Conservation (phyloP, 2,329 filamentous ascomycete species). For the Aspergillus spinulosporus region DNA sequence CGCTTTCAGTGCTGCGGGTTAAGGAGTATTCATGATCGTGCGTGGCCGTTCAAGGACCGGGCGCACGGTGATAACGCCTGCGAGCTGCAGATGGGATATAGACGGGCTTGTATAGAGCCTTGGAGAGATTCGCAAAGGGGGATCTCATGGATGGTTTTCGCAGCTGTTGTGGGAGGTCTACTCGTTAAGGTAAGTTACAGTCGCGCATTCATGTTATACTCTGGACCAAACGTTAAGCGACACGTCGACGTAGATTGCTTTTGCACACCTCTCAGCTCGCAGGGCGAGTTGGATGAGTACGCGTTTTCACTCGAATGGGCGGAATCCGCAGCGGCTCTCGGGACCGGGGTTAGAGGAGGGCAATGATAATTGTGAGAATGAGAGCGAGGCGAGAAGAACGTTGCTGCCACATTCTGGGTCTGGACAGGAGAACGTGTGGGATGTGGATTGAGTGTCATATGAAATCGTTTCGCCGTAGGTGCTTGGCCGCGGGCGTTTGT, state of each 20-base stretch:
- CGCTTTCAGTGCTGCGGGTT: slow-evolving; percentile 37
- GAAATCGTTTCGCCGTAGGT: not conserved
- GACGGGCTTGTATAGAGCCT: slow-evolving; percentile 29
- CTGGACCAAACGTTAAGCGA: too few relatives aligned
- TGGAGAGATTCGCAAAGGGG: slow-evolving; percentile 32
- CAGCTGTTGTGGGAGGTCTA: slow-evolving; percentile 25
- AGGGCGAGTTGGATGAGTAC: slow-evolving; percentile 17
- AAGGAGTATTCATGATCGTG: slow-evolving; percentile 37
- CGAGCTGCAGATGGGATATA: slow-evolving; percentile 34
- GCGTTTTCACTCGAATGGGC: not conserved
- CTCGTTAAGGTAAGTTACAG: slow-evolving; percentile 23
- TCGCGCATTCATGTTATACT: not conserved
- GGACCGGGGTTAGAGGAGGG: slow-evolving; percentile 12
- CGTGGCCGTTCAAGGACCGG: slow-evolving; percentile 41
- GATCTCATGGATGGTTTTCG: slow-evolving; percentile 33
- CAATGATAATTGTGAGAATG: not conserved
- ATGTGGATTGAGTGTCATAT: slow-evolving; percentile 6
- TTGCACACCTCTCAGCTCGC: slow-evolving; percentile 1
- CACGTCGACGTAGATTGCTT: slow-evolving; percentile 3
- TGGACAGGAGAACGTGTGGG: slow-evolving; percentile 11
- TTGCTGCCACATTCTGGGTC: slow-evolving; percentile 7
- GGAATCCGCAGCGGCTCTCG: slow-evolving; percentile 15
- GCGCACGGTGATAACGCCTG: slow-evolving; percentile 34
- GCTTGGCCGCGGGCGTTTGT: not conserved
- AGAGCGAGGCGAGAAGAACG: not conserved